These are phyloP conservation scores for Chytriomyces sp. DNA, from an alignment of 192 early-diverging fungal genomes.

Conservation along the genomic window DNA sequence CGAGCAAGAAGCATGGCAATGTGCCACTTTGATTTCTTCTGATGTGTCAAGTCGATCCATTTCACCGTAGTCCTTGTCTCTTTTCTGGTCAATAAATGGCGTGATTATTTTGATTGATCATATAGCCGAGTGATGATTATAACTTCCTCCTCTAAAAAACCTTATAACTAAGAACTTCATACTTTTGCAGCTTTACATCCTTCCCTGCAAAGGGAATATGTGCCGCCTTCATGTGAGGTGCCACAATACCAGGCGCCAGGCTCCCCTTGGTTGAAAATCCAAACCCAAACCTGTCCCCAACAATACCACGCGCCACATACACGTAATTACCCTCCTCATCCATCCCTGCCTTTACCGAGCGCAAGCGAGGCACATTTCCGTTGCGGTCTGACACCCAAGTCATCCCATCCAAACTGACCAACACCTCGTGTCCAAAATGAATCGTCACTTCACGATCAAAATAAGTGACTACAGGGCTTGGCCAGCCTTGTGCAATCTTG, in stretches of 20 bases:
- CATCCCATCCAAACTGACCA: constrained; percentile 3
- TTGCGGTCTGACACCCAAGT: not conserved
- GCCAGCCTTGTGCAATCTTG: constrained; percentile 2
- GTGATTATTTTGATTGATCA: no score
- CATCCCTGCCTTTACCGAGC: constrained; percentile 5
- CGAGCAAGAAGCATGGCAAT: constrained; percentile 93
- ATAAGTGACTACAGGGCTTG: not conserved
- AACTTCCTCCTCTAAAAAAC: not conserved
- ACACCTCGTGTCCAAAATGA: constrained; percentile 13
- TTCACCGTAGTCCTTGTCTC: no score
- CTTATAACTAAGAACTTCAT: not conserved
- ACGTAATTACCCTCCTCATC: constrained; percentile 15
- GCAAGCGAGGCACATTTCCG: not conserved
- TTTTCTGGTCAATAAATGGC: no score
- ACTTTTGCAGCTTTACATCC: not conserved
- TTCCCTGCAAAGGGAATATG: not conserved
- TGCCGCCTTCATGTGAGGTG: not conserved
- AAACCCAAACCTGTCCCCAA: not conserved
- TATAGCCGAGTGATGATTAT: no score
- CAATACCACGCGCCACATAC: not conserved
- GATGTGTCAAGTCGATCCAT: no score
- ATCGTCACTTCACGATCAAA: constrained; percentile 16
- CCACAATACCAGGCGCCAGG: not conserved
- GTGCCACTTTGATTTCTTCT: constrained; percentile 90
- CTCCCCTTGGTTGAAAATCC: not conserved